A percentile compares a stretch with the other conserved stretches of the same genome.
phyloP scores from a whole-genome alignment of 148 eudicot species.

The Persicaria tinctoria region DNA sequence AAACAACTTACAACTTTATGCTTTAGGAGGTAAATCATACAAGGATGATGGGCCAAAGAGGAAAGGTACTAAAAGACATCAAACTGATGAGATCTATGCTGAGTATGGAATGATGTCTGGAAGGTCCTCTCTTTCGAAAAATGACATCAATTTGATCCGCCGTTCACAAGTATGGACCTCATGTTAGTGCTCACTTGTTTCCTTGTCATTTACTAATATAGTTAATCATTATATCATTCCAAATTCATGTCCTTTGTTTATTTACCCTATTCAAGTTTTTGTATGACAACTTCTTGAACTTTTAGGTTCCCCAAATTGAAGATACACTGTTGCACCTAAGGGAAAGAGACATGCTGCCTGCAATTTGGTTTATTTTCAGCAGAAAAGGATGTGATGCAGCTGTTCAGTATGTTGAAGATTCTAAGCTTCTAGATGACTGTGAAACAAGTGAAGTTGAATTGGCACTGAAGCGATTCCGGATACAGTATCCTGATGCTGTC shows the following conservation, averaged over 20 bases:
- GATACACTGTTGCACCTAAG: conserved; percentile 82
- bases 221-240: conserved; percentile 2
- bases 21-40: conserved; percentile 39
- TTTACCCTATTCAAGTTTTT: conserved; percentile 5
- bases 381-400: conserved; percentile 99
- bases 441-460: conserved; percentile 83
- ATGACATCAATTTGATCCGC: conserved; percentile 63
- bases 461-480: conserved; percentile 74
- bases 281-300: conserved; percentile 10
- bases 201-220: conserved; percentile 5
- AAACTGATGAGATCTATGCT: conserved; percentile 30
- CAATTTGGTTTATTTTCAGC: conserved; percentile 97
- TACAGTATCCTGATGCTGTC: conserved; percentile 90
- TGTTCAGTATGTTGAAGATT: conserved; percentile 81
- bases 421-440: conserved; percentile 75
- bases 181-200: conserved; percentile 12
- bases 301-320: conserved; percentile 85
- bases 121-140: conserved; percentile 54
- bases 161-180: conserved; percentile 72
- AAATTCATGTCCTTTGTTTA: background rate
- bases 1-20: conserved; percentile 47
- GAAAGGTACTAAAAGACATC: conserved; percentile 57
- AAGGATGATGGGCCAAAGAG: conserved; percentile 61
- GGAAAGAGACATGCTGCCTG: conserved; percentile 87
- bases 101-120: conserved; percentile 28